These are phyloP conservation scores for Psidium guajava DNA, from an alignment of 345 rosid species.

Conservation along the genomic window DNA sequence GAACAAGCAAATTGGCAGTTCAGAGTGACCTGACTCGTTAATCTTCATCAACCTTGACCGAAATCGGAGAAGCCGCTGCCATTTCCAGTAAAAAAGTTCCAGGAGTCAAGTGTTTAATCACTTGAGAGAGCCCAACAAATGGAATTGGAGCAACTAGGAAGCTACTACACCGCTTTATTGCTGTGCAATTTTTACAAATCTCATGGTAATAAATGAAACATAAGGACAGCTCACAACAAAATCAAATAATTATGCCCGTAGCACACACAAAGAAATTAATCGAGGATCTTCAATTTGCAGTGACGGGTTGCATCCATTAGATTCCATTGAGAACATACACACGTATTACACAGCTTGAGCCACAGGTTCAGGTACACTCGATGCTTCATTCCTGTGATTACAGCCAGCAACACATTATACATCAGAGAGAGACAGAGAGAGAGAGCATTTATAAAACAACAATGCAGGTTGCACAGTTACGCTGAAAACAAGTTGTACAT, in stretches of 20 bases:
- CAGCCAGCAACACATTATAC: background rate
- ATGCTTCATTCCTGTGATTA: slow-evolving; percentile 33
- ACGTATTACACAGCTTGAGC: slow-evolving; percentile 39
- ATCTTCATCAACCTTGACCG: background rate
- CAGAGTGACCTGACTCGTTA: background rate
- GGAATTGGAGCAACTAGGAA: background rate
- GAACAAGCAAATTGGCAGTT: background rate
- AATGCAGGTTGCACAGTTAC: background rate
- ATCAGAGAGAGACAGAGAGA: background rate
- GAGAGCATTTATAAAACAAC: background rate
- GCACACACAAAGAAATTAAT: background rate
- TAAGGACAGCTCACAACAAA: background rate
- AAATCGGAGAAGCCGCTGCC: background rate
- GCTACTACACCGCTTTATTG: background rate
- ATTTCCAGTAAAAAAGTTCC: background rate
- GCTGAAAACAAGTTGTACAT: background rate
- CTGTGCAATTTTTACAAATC: background rate
- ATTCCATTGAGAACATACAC: background rate
- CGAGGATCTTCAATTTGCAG: background rate
- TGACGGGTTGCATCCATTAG: background rate
- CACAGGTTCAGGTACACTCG: slow-evolving; percentile 31
- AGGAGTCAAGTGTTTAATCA: background rate
- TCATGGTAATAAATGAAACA: background rate
- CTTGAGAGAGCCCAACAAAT: background rate
- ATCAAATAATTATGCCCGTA: background rate